These are phyloP conservation scores for Aegilops longissima DNA, from an alignment of 176 grass and related monocot species.

Conservation along the genomic window DNA sequence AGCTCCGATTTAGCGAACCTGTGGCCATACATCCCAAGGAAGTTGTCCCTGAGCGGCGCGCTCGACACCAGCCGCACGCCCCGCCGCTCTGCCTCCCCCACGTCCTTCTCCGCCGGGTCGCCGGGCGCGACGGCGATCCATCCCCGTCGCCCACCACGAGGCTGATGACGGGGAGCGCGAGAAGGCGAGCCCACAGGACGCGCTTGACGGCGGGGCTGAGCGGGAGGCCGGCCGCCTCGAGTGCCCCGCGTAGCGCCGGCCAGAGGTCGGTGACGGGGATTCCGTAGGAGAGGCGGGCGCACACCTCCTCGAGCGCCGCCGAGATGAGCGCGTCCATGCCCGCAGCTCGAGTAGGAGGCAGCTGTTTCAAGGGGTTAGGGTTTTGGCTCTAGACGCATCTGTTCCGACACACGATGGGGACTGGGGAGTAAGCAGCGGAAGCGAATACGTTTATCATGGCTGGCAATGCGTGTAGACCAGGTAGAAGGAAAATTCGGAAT, in stretches of 20 bases:
- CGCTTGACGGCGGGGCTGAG: constrained; percentile 42
- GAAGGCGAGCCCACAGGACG: constrained; percentile 68
- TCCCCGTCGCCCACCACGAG: constrained; percentile 46
- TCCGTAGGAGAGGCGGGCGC: constrained; percentile 50
- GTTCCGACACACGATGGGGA: neutral
- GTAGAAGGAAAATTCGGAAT: too few species aligned
- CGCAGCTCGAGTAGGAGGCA: neutral
- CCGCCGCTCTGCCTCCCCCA: constrained; percentile 60
- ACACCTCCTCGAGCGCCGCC: constrained; percentile 80
- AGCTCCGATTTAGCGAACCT: constrained; percentile 62
- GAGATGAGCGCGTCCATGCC: constrained; percentile 77
- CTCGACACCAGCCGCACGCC: constrained; percentile 53
- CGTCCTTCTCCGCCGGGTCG: constrained; percentile 49
- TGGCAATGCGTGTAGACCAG: too few species aligned
- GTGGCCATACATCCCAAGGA: constrained; percentile 82
- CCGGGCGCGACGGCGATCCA: constrained; percentile 39
- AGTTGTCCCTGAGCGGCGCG: constrained; percentile 67
- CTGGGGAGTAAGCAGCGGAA: neutral
- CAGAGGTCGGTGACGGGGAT: constrained; percentile 58
- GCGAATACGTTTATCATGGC: too few species aligned
- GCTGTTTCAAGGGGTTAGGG: constrained; percentile 8
- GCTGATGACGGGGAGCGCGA: constrained; percentile 50
- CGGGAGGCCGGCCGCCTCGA: constrained; percentile 50
- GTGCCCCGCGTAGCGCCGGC: constrained; percentile 36
- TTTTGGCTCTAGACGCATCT: neutral